phyloP scores from a whole-genome alignment of 2,329 filamentous ascomycete species.

The Metarhizium brunneum region DNA sequence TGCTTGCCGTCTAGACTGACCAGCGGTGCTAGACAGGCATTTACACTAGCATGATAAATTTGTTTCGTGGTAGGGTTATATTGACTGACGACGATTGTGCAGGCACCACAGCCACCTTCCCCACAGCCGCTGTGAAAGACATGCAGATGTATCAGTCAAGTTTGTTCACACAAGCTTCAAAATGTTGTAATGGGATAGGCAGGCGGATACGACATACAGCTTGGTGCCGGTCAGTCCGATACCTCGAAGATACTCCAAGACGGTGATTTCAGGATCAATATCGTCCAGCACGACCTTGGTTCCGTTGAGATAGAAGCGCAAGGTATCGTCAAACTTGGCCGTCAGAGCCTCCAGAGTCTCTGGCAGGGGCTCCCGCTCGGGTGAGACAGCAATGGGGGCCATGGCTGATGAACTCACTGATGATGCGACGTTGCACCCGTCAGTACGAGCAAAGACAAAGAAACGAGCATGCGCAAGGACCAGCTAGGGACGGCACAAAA shows the following conservation, averaged over 20 bases:
- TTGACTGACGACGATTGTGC: conserved; percentile 90
- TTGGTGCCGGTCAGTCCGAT: conserved; percentile 94
- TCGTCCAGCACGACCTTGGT: conserved; percentile 79
- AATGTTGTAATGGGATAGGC: neutral
- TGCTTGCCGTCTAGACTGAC: conserved; percentile 95
- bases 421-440: neutral
- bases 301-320: conserved; percentile 91
- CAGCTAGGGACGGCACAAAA: neutral
- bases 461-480: neutral
- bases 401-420: conserved; percentile 22
- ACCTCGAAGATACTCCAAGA: conserved; percentile 86
- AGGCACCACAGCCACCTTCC: conserved; percentile 93
- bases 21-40: conserved; percentile 88
- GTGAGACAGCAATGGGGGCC: conserved; percentile 47
- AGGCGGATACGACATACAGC: conserved; percentile 39
- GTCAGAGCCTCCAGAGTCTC: conserved; percentile 44
- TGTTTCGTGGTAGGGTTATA: conserved; percentile 85
- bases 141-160: neutral
- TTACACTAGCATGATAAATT: conserved; percentile 94
- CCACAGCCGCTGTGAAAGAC: conserved; percentile 59
- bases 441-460: neutral
- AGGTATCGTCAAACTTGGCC: conserved; percentile 71
- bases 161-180: neutral
- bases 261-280: conserved; percentile 82
- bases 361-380: conserved; percentile 29